Evolutionary conservation across 164 flowering plant genomes (phyloP), one percentile per base, ranked within the genome.

Genomic region (Magnolia officinalis): DNA sequence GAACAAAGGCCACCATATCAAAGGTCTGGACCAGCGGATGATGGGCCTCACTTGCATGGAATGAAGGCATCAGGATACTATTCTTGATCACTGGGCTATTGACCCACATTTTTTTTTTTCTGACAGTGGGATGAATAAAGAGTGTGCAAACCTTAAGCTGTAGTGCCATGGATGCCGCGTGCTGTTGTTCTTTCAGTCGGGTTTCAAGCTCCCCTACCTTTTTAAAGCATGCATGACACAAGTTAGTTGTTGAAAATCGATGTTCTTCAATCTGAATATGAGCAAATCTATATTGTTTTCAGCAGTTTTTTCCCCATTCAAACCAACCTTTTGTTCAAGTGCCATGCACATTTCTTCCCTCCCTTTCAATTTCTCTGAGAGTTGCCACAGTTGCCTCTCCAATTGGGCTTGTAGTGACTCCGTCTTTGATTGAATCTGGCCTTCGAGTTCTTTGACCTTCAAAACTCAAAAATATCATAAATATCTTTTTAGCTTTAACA

Each of bases 361-460:
- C 20, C 86, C 90, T 79, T 85, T 89, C 81, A 94, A 67, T 69
- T 79, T 85, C 67, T 94, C 97, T 0, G 83, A 80, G 70, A 91
- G 89, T 64, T 89, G 89, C 63, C 70, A 82, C 20, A 83, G 61
- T 78, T 91, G 90, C 80, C 86, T 90, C 82, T 91, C 94, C 50
- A 84, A 80, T 74, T 91, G 94, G 79, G 70, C 75, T 18, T 90
- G 87, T 76, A 16, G 11, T 16, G 81, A 73, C 29, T 82, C 77
- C 37, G 77, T 70, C 83, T 86, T 88, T 59, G 72, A 67, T 72
- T 84, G 89, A 71, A 90, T 82, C 69, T 86, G 90, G 49, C 80
- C 81, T 76, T 94, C 94, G 8, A 94, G 90, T 81, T 94, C 98
- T 82, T 87, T 94, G 50, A 90, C 83, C 80, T 78, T 73, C 50